Percentiles rank a stretch among this genome's conserved stretches.
Conservation (phyloP, 805 yeast genomes). For the Myxozyma mucilagina region DNA sequence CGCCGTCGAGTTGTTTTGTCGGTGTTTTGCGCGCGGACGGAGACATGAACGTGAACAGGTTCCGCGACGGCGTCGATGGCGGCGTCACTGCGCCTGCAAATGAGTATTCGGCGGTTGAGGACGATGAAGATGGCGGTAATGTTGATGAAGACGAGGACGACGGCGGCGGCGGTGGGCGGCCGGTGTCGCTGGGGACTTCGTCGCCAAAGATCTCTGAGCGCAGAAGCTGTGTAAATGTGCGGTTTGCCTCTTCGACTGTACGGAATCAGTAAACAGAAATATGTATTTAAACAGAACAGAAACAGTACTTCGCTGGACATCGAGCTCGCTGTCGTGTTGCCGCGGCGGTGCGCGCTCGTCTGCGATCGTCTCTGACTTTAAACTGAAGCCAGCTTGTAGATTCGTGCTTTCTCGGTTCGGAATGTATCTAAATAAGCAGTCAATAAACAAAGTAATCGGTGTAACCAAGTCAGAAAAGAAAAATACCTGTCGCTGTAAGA, state of each 20-base stretch:
- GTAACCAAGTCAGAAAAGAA: neutral
- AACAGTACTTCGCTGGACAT: constrained; percentile 49
- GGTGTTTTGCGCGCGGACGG: constrained; percentile 52
- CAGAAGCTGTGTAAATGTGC: constrained; percentile 80
- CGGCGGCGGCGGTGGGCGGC: constrained; percentile 37
- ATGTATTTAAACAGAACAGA: neutral
- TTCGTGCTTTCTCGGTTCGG: constrained; percentile 87
- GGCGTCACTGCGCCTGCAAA: neutral
- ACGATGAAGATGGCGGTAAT: too few relatives aligned
- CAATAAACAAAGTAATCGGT: neutral
- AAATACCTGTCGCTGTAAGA: constrained; percentile 23
- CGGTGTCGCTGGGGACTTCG: constrained; percentile 50
- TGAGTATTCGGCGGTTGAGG: too few relatives aligned
- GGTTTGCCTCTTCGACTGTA: constrained; percentile 73
- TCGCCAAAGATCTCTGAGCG: constrained; percentile 92
- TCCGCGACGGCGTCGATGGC: constrained; percentile 48
- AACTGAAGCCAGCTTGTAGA: constrained; percentile 77
- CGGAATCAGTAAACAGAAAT: neutral
- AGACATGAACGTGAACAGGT: constrained; percentile 72
- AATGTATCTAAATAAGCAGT: constrained; percentile 53
- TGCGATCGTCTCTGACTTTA: constrained; percentile 46
- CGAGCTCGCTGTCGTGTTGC: constrained; percentile 53
- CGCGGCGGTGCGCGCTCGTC: constrained; percentile 24
- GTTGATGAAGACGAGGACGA: constrained; percentile 1
- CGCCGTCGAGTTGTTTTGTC: constrained; percentile 38